phyloP scores from a whole-genome alignment of 208 protist genomes.

The Trypanosoma grayi region DNA sequence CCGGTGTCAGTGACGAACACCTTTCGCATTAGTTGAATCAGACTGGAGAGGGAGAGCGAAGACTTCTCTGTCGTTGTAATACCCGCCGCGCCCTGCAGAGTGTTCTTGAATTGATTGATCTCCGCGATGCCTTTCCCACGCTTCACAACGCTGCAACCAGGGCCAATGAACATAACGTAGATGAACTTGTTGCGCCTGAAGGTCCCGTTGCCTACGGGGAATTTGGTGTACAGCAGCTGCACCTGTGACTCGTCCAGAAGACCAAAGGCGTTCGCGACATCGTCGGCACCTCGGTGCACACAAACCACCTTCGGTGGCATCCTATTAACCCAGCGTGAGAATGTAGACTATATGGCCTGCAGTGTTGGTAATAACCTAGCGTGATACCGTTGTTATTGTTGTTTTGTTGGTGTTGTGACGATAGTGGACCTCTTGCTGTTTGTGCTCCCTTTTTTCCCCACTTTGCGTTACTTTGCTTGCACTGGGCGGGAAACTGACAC shows the following conservation, averaged over 20 bases:
- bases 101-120: conserved; percentile 52
- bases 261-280: conserved; percentile 66
- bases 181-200: conserved; percentile 89
- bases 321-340: too few relatives aligned
- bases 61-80: conserved; percentile 67
- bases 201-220: conserved; percentile 76
- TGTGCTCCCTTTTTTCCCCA: too few relatives aligned
- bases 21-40: conserved; percentile 63
- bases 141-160: conserved; percentile 70
- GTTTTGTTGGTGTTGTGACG: too few relatives aligned
- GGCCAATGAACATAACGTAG: conserved; percentile 75
- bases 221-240: conserved; percentile 75
- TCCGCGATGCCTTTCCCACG: conserved; percentile 66
- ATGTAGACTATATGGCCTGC: too few relatives aligned
- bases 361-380: too few relatives aligned
- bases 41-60: conserved; percentile 51
- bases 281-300: conserved; percentile 46
- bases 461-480: too few relatives aligned
- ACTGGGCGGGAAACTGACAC: too few relatives aligned
- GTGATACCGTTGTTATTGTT: too few relatives aligned
- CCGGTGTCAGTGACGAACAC: conserved; percentile 80
- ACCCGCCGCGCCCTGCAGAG: conserved; percentile 50
- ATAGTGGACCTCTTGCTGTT: too few relatives aligned
- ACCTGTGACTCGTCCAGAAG: conserved; percentile 71
- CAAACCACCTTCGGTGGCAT: conserved; percentile 56